Evolutionary conservation across 2,329 filamentous ascomycete genomes (phyloP), one percentile per base, ranked within the genome.

Genomic region (Scedosporium aurantiacum): DNA sequence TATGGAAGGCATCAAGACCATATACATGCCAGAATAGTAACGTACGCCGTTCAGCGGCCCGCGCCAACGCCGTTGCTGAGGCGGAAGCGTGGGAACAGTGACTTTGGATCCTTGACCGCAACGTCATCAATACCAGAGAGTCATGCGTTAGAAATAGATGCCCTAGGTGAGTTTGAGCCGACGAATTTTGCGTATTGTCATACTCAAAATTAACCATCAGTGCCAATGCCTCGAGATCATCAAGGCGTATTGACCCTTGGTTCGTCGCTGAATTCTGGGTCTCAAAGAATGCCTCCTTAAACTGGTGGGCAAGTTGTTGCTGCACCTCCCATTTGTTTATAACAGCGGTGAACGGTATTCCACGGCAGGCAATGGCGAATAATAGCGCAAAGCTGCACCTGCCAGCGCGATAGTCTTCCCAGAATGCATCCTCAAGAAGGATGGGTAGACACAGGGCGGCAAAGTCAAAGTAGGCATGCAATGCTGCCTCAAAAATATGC

Each of bases 41-140:
- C 32, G 32, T 37, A 37, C 32, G 32, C 32, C 32, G 32, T 12
- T 37, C 32, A 14, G 10, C 32, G 14, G 32, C 32, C 32, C 32
- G 10, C 10, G 63, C 16, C 65, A 65, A 32, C 63, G 66, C 16
- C 66, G 63, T 54, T 67, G 66, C 66, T 63, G 67, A 45, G 65
- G 66, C 5, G 67, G 56, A 3, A 66, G 59, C 1, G 58, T 64
- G 32, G 61, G 64, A 23, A 21, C 18, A 23, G 5, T 16, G 50
- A 27, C 8, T 57, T 32, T 41, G 16, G 21, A 41, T 21, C 7
- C 58, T 18, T 10, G 40, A 40, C 27, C 58, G 58, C 25, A 64
- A 47, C 59, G 64, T 65, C 67, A 68, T 66, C 40, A 70, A 55
- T 2, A 69, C 66, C 5, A 68, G 64, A 32, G 67, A 65, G 60